These are phyloP conservation scores for Bryoglossum gracile DNA, from an alignment of 495 filamentous ascomycete species.

Conservation along the genomic window DNA sequence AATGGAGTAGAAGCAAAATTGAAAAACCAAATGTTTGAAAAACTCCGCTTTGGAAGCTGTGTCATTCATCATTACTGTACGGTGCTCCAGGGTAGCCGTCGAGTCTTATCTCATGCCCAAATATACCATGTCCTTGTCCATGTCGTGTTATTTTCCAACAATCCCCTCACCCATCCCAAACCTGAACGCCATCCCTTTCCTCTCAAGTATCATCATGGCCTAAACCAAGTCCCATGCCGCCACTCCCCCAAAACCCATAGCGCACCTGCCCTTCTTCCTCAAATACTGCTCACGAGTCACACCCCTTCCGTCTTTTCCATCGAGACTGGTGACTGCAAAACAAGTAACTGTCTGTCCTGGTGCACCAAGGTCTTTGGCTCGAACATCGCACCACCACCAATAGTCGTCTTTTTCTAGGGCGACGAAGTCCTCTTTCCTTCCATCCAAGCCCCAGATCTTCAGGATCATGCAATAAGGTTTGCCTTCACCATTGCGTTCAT, in stretches of 20 bases:
- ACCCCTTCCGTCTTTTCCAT: slow-evolving; percentile 59
- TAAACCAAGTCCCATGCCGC: slow-evolving; percentile 65
- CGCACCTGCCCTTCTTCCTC: slow-evolving; percentile 46
- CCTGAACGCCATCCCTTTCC: background rate
- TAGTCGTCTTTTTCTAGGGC: slow-evolving; percentile 55
- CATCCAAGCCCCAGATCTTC: slow-evolving; percentile 56
- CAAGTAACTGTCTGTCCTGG: slow-evolving; percentile 59
- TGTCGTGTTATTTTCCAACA: no score
- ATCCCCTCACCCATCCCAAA: background rate
- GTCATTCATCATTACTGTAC: no score
- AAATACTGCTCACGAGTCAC: slow-evolving; percentile 59
- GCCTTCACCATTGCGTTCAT: slow-evolving; percentile 53
- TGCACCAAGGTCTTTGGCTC: slow-evolving; percentile 53
- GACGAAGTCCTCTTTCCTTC: slow-evolving; percentile 56
- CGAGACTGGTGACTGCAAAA: slow-evolving; percentile 54
- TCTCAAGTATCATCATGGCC: background rate
- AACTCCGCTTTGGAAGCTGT: no score
- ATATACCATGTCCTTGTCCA: no score
- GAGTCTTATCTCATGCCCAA: no score
- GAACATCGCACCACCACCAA: slow-evolving; percentile 71
- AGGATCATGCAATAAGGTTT: slow-evolving; percentile 60
- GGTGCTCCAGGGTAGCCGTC: no score
- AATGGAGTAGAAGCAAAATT: no score
- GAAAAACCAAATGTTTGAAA: no score
- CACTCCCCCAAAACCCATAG: slow-evolving; percentile 55